Conservation (phyloP, 176 grass and related monocot species). For the Bonia amplexicaulis region DNA sequence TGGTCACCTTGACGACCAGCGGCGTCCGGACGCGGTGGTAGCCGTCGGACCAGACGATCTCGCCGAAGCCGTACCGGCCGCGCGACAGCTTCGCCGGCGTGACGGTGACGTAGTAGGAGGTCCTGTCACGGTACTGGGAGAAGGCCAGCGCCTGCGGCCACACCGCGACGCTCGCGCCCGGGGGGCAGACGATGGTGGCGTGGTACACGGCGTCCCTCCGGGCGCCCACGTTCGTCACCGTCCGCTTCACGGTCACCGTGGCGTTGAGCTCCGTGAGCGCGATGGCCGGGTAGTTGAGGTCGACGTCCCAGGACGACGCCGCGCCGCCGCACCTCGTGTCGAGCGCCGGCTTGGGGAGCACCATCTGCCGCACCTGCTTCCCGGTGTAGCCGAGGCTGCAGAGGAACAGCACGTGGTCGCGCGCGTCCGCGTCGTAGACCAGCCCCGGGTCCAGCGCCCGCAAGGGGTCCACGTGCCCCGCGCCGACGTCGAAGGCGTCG, state of each 20-base stretch:
- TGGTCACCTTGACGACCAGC: conserved; percentile 72
- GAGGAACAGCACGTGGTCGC: conserved; percentile 66
- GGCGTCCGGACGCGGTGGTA: conserved; percentile 77
- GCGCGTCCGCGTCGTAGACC: conserved; percentile 58
- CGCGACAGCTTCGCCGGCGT: conserved; percentile 55
- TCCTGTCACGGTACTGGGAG: conserved; percentile 12
- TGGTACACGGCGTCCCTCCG: conserved; percentile 44
- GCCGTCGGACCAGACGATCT: conserved; percentile 80
- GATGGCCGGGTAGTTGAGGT: conserved; percentile 86
- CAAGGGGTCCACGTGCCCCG: conserved; percentile 73
- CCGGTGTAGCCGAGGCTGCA: conserved; percentile 71
- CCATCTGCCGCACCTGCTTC: conserved; percentile 53
- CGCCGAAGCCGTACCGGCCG: conserved; percentile 71
- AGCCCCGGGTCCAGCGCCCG: conserved; percentile 76
- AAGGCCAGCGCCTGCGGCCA: conserved; percentile 64
- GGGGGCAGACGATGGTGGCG: conserved; percentile 40
- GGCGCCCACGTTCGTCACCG: conserved; percentile 65
- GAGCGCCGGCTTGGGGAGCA: conserved; percentile 41
- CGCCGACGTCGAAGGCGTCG: conserved; percentile 78
- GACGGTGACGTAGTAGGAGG: conserved; percentile 65
- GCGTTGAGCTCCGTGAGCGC: conserved; percentile 45
- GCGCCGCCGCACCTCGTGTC: conserved; percentile 44
- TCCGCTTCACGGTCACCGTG: conserved; percentile 53
- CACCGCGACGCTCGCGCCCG: conserved; percentile 42
- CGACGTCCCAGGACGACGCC: background rate